These are phyloP conservation scores for Suillus weaverae DNA, from an alignment of 768 basidiomycete genomes.

Conservation along the genomic window DNA sequence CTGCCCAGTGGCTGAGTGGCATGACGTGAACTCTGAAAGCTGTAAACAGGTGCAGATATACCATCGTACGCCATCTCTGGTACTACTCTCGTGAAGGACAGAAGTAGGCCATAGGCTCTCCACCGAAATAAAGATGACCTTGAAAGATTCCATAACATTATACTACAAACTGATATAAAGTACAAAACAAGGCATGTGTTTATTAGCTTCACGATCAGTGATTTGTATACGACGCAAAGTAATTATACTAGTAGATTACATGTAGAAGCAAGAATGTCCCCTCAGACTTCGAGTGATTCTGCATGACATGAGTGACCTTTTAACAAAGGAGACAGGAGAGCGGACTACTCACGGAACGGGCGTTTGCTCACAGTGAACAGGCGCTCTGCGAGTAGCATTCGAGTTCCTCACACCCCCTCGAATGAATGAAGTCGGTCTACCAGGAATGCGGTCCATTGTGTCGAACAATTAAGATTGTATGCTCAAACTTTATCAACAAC, in stretches of 20 bases:
- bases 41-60: not conserved
- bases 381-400: not conserved
- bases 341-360: not conserved
- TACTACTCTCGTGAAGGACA: not conserved
- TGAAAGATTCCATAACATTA: not conserved
- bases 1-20: constrained; percentile 8
- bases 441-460: not conserved
- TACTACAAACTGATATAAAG: not conserved
- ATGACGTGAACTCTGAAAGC: not conserved
- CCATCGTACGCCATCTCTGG: not conserved
- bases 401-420: not conserved
- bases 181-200: not conserved
- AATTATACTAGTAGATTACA: not conserved
- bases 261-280: not conserved
- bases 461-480: not conserved
- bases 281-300: not conserved
- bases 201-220: not conserved
- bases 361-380: not conserved
- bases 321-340: not conserved
- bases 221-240: not conserved
- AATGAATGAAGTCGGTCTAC: not conserved
- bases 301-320: not conserved
- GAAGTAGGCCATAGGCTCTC: not conserved
- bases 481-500: not conserved
- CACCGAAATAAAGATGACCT: not conserved